Evolutionary conservation across 768 basidiomycete genomes (phyloP).

Genomic region (Glaciozyma antarctica): DNA sequence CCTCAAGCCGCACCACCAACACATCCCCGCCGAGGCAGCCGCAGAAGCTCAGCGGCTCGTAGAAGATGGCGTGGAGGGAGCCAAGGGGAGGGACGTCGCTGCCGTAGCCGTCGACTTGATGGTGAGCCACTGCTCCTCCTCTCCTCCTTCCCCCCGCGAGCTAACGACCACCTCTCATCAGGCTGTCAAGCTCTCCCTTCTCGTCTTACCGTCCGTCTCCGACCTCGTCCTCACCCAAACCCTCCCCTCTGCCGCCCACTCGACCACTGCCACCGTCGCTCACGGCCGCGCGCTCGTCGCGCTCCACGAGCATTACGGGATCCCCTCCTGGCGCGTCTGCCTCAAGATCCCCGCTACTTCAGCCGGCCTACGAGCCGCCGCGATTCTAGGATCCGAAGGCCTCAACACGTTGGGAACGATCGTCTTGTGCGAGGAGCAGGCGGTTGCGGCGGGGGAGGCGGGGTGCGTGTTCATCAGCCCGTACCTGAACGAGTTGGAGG

Average conservation of each 20-base stretch:
- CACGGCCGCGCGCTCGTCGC: slow-evolving; percentile 31
- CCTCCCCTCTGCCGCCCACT: slow-evolving; percentile 17
- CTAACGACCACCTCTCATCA: neutral
- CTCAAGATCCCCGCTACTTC: slow-evolving; percentile 36
- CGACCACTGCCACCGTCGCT: slow-evolving; percentile 23
- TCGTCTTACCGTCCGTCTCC: neutral
- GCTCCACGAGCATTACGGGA: slow-evolving; percentile 17
- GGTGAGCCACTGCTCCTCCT: neutral
- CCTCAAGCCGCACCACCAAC: slow-evolving; percentile 15
- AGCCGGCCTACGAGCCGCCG: slow-evolving; percentile 32
- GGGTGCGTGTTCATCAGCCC: slow-evolving; percentile 30
- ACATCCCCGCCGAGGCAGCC: slow-evolving; percentile 19
- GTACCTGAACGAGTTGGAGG: slow-evolving; percentile 32
- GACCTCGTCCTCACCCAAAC: slow-evolving; percentile 31
- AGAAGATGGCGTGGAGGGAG: slow-evolving; percentile 32
- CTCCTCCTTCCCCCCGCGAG: neutral
- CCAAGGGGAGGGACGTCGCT: slow-evolving; percentile 12
- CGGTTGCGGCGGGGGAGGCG: slow-evolving; percentile 31
- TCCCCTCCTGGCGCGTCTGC: slow-evolving; percentile 31
- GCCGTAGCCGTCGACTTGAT: neutral
- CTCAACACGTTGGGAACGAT: slow-evolving; percentile 33
- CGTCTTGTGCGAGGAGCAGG: slow-evolving; percentile 33
- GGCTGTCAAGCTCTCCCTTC: slow-evolving; percentile 27
- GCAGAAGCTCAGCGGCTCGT: slow-evolving; percentile 18
- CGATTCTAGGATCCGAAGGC: slow-evolving; percentile 26